These are phyloP conservation scores for Bassia scoparia DNA, from an alignment of 148 eudicot genomes.

Conservation along the genomic window DNA sequence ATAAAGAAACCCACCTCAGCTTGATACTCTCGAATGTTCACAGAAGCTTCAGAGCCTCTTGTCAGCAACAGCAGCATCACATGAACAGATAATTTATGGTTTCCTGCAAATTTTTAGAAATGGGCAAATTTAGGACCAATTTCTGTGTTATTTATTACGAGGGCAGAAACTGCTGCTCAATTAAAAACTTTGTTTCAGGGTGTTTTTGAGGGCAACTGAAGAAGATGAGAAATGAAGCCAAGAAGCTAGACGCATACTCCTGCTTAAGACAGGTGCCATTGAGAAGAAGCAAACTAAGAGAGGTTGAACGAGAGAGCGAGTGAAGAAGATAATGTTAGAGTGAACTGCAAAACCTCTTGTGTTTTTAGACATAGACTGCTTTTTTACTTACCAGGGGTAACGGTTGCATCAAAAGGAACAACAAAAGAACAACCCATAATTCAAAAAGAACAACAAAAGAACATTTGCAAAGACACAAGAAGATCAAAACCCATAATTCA, in stretches of 20 bases:
- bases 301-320: too few species aligned
- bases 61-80: constrained; percentile 84
- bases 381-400: too few species aligned
- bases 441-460: too few species aligned
- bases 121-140: constrained; percentile 43
- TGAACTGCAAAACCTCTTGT: too few species aligned
- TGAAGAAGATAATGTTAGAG: background rate
- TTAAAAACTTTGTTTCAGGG: constrained; percentile 22
- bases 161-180: constrained; percentile 45
- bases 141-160: constrained; percentile 28
- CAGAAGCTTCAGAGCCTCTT: constrained; percentile 56
- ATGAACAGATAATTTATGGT: constrained; percentile 43
- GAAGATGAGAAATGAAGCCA: constrained; percentile 48
- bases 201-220: constrained; percentile 30
- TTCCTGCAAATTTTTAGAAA: constrained; percentile 34
- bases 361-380: too few species aligned
- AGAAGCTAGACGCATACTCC: constrained; percentile 45
- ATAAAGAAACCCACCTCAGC: constrained; percentile 69
- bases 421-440: too few species aligned
- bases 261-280: constrained; percentile 38
- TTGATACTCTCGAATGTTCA: constrained; percentile 80
- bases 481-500: too few species aligned
- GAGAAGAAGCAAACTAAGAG: background rate
- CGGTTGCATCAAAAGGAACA: too few species aligned
- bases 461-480: too few species aligned